A percentile compares a stretch with the other conserved stretches of the same genome.
Conservation (phyloP, 2,329 filamentous ascomycete genomes). For the Grosmannia huntii region DNA sequence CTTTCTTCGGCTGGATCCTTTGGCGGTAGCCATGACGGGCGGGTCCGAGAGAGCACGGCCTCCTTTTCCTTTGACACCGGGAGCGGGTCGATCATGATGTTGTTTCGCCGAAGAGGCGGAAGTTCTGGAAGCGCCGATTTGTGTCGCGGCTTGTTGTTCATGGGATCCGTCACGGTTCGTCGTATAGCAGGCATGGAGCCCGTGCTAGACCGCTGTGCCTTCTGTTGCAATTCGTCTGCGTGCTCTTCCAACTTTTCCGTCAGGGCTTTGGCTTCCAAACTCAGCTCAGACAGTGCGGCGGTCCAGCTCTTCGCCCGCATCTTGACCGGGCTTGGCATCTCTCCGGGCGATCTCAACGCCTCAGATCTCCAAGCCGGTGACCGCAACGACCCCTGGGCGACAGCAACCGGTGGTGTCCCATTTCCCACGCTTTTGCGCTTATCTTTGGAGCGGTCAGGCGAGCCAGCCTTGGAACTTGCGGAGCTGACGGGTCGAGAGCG, state of each 20-base stretch:
- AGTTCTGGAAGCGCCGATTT: slow-evolving; percentile 57
- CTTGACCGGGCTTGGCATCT: slow-evolving; percentile 30
- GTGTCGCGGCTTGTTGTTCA: slow-evolving; percentile 38
- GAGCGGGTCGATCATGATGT: slow-evolving; percentile 74
- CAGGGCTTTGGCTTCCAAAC: slow-evolving; percentile 57
- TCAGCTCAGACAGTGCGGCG: slow-evolving; percentile 54
- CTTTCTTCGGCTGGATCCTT: slow-evolving; percentile 86
- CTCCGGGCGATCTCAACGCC: slow-evolving; percentile 20
- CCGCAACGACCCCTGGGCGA: slow-evolving; percentile 46
- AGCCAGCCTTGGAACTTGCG: slow-evolving; percentile 38
- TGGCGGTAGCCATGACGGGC: slow-evolving; percentile 73
- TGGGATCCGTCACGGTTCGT: slow-evolving; percentile 17
- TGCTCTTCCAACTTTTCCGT: slow-evolving; percentile 74
- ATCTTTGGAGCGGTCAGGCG: slow-evolving; percentile 40
- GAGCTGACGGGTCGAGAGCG: slow-evolving; percentile 34
- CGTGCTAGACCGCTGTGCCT: slow-evolving; percentile 23
- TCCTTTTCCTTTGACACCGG: slow-evolving; percentile 81
- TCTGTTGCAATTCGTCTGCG: slow-evolving; percentile 47
- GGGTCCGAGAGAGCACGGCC: slow-evolving; percentile 65
- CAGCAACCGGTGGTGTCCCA: slow-evolving; percentile 46
- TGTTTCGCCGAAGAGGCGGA: slow-evolving; percentile 56
- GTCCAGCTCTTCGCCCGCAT: slow-evolving; percentile 63
- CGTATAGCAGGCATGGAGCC: slow-evolving; percentile 23
- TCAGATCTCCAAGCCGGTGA: slow-evolving; percentile 43
- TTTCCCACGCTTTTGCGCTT: slow-evolving; percentile 46